phyloP scores from a whole-genome alignment of 1,139 yeast genomes.

The Taphrina wiesneri region DNA sequence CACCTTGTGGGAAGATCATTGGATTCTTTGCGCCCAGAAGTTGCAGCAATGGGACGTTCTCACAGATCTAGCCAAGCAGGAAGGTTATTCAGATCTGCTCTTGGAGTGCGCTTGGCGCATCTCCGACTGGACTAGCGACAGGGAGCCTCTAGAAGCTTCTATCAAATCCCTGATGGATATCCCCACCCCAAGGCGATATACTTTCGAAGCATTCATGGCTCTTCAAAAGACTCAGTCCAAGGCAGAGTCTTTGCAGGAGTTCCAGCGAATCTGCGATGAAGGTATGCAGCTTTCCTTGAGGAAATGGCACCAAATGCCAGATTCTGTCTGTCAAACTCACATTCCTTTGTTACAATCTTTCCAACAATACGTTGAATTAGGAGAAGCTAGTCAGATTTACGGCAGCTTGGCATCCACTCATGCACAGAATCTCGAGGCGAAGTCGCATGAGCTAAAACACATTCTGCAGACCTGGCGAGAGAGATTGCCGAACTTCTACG shows the following conservation, averaged over 20 bases:
- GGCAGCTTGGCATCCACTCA: constrained; percentile 85
- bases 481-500: constrained; percentile 94
- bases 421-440: constrained; percentile 85
- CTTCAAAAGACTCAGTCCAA: constrained; percentile 93
- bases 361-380: constrained; percentile 95
- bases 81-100: constrained; percentile 90
- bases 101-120: constrained; percentile 99
- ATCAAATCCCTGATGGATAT: constrained; percentile 97
- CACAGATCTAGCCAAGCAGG: constrained; percentile 95
- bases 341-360: constrained; percentile 87
- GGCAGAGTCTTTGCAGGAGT: constrained; percentile 71
- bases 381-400: constrained; percentile 96
- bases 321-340: constrained; percentile 78
- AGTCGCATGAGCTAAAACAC: constrained; percentile 89
- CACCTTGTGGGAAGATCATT: constrained; percentile 96
- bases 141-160: constrained; percentile 91
- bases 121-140: constrained; percentile 96
- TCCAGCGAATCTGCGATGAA: constrained; percentile 86
- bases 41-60: constrained; percentile 97
- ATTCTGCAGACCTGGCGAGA: constrained; percentile 98
- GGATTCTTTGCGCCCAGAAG: constrained; percentile 97
- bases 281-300: constrained; percentile 91
- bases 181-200: constrained; percentile 95
- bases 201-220: constrained; percentile 89
- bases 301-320: constrained; percentile 91